These are phyloP conservation scores for Phytopythium helicoides DNA, from an alignment of 352 stramenopile species.

Conservation along the genomic window DNA sequence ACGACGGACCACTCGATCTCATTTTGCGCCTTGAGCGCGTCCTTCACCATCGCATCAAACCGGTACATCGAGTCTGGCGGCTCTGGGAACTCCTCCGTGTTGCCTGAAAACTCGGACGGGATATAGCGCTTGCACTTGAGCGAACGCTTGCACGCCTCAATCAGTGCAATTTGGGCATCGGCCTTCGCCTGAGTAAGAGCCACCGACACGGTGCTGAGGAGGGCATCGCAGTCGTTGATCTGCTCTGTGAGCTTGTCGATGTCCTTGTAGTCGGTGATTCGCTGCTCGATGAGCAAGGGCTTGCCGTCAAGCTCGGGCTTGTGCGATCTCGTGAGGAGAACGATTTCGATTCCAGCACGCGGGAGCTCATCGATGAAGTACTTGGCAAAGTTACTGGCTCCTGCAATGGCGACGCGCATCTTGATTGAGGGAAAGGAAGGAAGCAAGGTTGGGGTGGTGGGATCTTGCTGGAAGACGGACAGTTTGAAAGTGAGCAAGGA, in stretches of 20 bases:
- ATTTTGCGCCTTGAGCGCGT: constrained; percentile 10
- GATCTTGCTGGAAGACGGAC: no score
- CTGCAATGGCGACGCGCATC: constrained; percentile 11
- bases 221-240: constrained; percentile 11
- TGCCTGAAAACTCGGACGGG: constrained; percentile 19
- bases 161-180: constrained; percentile 9
- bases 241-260: constrained; percentile 2
- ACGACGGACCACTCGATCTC: constrained; percentile 22
- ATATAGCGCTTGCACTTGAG: constrained; percentile 29
- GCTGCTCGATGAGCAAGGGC: constrained; percentile 12
- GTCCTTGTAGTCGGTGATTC: constrained; percentile 14
- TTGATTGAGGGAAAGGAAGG: no score
- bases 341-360: constrained; percentile 11
- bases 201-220: constrained; percentile 11
- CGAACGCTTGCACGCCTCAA: constrained; percentile 19
- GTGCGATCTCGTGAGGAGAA: constrained; percentile 23
- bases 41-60: neutral
- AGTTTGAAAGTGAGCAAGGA: no score
- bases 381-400: constrained; percentile 32
- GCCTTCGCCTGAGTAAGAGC: neutral
- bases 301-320: constrained; percentile 17
- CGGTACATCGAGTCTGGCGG: constrained; percentile 1
- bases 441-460: no score
- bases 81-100: constrained; percentile 13
- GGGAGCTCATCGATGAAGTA: constrained; percentile 18